phyloP scores from a whole-genome alignment of 192 early-diverging fungal species.

The Entomortierella beljakovae region DNA sequence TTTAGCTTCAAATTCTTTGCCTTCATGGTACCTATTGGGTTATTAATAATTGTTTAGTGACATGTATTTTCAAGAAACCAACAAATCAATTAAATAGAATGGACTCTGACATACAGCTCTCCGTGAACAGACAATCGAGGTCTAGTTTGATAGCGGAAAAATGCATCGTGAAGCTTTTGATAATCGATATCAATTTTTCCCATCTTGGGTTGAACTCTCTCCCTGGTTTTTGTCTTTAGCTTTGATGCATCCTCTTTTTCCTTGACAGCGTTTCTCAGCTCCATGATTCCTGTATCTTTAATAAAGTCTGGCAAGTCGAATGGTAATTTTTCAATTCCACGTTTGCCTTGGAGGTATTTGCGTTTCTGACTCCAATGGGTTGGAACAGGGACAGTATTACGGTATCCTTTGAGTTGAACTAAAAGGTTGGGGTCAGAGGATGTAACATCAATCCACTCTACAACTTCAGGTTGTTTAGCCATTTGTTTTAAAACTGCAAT shows the following conservation, averaged over 20 bases:
- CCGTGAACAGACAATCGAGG: conserved; percentile 80
- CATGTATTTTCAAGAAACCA: not conserved
- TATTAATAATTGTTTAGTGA: too few species aligned
- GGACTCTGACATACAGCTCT: conserved; percentile 78
- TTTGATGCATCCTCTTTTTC: conserved; percentile 88
- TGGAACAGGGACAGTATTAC: conserved; percentile 97
- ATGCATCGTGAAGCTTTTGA: conserved; percentile 97
- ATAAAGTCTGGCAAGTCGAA: conserved; percentile 98
- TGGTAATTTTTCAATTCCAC: conserved; percentile 95
- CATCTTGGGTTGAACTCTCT: conserved; percentile 94
- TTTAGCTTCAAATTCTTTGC: conserved; percentile 94
- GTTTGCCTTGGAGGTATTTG: conserved; percentile 97
- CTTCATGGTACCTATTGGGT: conserved; percentile 87
- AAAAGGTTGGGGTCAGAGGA: conserved; percentile 91
- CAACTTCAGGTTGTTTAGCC: conserved; percentile 93
- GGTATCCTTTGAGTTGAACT: conserved; percentile 88
- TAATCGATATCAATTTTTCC: conserved; percentile 97
- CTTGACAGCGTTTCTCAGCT: conserved; percentile 89
- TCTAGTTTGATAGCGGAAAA: conserved; percentile 95
- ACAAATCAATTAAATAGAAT: not conserved
- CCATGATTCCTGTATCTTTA: conserved; percentile 97
- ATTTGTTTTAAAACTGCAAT: conserved; percentile 95
- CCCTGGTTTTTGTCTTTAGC: conserved; percentile 87
- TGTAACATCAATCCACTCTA: conserved; percentile 90
- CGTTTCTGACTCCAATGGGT: conserved; percentile 96